Base-by-base conservation (phyloP, 2,329 filamentous ascomycete species). In the Colletotrichum plurivorum region DNA sequence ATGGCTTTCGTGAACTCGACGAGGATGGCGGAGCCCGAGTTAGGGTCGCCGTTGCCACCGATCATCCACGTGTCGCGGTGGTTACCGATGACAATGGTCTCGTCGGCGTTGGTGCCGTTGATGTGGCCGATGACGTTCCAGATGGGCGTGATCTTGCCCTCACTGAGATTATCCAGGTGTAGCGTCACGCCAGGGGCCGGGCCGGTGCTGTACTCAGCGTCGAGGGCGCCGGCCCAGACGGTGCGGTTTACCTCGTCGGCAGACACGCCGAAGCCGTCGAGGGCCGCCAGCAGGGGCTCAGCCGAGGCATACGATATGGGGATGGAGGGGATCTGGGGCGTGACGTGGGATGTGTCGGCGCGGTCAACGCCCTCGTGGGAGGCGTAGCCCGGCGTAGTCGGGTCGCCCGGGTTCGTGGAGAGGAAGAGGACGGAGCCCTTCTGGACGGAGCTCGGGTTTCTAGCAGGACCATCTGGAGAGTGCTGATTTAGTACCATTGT, bases 51-150 rank as follows among this genome's bases (percentile, higher is more conserved):
- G n/a, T 93, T 93, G 25, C 94, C 93, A n/a, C 94, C 93, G 53
- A 92, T 88, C 77, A 94, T 91, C 93, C 93, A 95, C 0, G 93
- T 92, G 78, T 96, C 94, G 27, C 93, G 88, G 75, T 96, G 94
- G 73, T 95, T 96, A 5, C 94, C 93, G 61, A 95, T 83, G 10
- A 97, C 84, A 41, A 96, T 84, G 0, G 94, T 93, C 74, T 95
- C 93, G 68, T 95, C 92, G 0, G 87, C 79, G 54, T 94, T 87
- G 1, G 90, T 91, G 8, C 94, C 94, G 71, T 95, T 95, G 76
- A 97, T 93, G 31, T 92, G 84, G 22, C 93, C 94, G 72, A 97
- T 94, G 0, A 94, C 90, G 72, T 97, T 90, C 89, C 92, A 94
- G 46, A 94, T 84, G 0, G 91, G 90, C 0, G 89, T 92, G 5